Percentiles rank a stretch among this genome's conserved stretches.
phyloP scores from a whole-genome alignment of 345 rosid species.

The Euphorbia peplus region DNA sequence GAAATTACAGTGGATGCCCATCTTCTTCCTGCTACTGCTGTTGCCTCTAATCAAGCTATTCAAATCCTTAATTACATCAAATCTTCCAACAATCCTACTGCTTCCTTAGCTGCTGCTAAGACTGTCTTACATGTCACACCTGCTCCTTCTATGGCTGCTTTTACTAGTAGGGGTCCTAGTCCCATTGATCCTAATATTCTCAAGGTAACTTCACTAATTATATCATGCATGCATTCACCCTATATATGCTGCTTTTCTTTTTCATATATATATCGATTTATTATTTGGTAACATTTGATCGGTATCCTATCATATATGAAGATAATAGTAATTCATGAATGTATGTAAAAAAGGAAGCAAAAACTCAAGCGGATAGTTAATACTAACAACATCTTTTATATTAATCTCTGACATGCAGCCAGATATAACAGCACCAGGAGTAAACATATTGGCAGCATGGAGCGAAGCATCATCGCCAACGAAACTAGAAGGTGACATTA shows the following conservation, averaged over 20 bases:
- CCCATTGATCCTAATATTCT: constrained; percentile 54
- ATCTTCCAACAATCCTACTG: constrained; percentile 53
- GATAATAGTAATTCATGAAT: too few relatives aligned
- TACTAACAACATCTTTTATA: too few relatives aligned
- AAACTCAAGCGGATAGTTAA: too few relatives aligned
- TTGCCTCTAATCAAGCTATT: constrained; percentile 27
- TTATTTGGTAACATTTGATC: too few relatives aligned
- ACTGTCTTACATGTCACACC: constrained; percentile 45
- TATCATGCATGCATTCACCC: too few relatives aligned
- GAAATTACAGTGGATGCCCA: constrained; percentile 41
- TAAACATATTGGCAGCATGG: constrained; percentile 85
- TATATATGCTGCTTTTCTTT: too few relatives aligned
- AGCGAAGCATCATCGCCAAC: constrained; percentile 49
- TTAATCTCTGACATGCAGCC: too few relatives aligned
- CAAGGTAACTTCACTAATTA: constrained; percentile 45
- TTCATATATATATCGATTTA: too few relatives aligned
- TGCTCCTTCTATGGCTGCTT: constrained; percentile 67
- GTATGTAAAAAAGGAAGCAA: too few relatives aligned
- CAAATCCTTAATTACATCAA: constrained; percentile 52
- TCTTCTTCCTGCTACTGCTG: constrained; percentile 54
- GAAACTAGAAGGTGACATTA: constrained; percentile 39
- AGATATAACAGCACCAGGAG: constrained; percentile 77
- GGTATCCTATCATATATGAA: too few relatives aligned
- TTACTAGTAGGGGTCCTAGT: constrained; percentile 77
- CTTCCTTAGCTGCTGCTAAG: constrained; percentile 37